Evolutionary conservation across 108 stramenopile genomes (phyloP).

Genomic region (Skeletonema menzelii): DNA sequence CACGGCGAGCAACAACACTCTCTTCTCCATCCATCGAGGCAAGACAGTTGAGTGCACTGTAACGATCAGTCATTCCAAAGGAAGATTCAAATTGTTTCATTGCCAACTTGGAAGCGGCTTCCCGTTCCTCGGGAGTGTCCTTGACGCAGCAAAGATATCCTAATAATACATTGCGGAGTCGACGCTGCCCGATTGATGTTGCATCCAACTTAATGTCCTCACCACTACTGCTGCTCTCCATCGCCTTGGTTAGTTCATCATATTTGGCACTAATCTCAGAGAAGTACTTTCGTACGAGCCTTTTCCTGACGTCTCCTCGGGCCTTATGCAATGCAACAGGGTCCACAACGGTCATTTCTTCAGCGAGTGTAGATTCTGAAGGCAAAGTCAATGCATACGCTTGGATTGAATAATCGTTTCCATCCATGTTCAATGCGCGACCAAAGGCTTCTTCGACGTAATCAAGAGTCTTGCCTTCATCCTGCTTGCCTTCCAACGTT

Average conservation of each 20-base stretch:
- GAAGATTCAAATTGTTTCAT: conserved; percentile 56
- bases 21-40: conserved; percentile 52
- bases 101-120: conserved; percentile 36
- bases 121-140: conserved; percentile 50
- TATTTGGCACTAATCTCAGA: conserved; percentile 46
- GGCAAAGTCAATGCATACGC: conserved; percentile 70
- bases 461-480: conserved; percentile 22
- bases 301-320: conserved; percentile 43
- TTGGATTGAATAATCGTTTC: conserved; percentile 49
- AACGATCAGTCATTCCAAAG: conserved; percentile 78
- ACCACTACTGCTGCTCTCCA: conserved; percentile 13
- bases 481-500: conserved; percentile 21
- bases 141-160: conserved; percentile 50
- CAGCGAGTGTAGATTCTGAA: conserved; percentile 48
- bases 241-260: conserved; percentile 49
- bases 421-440: conserved; percentile 22
- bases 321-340: conserved; percentile 55
- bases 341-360: conserved; percentile 52
- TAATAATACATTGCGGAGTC: conserved; percentile 69
- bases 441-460: conserved; percentile 47
- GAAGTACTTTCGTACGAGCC: conserved; percentile 47
- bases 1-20: conserved; percentile 18
- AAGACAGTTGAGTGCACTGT: conserved; percentile 62
- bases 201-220: conserved; percentile 41
- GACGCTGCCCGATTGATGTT: conserved; percentile 37